These are phyloP conservation scores for Aureobasidium mangrovei DNA, from an alignment of 2,329 filamentous ascomycete genomes.

Conservation along the genomic window DNA sequence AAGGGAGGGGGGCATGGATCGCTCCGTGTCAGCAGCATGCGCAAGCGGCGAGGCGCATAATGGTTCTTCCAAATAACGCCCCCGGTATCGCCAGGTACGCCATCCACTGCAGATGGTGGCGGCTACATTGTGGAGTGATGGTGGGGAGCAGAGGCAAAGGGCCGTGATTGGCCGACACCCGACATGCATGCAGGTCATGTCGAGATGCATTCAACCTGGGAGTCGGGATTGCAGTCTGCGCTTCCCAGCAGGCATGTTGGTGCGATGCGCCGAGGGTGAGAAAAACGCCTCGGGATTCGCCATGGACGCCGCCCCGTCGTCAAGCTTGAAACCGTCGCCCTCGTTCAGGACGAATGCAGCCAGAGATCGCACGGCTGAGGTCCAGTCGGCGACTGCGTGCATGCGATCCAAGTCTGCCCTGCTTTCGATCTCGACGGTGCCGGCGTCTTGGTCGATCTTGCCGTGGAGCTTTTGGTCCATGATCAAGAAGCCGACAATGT, in stretches of 20 bases:
- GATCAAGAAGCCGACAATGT: conserved; percentile 92
- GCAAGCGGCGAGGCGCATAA: conserved; percentile 12
- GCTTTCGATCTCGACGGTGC: conserved; percentile 72
- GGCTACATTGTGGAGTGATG: conserved; percentile 4
- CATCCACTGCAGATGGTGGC: conserved; percentile 11
- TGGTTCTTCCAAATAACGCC: conserved; percentile 12
- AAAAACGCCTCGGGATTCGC: conserved; percentile 12
- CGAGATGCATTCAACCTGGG: conserved; percentile 19
- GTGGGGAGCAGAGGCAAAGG: conserved; percentile 5
- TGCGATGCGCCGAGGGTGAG: conserved; percentile 11
- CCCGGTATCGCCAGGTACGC: conserved; percentile 13
- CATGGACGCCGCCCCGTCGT: conserved; percentile 27
- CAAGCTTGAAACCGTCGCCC: conserved; percentile 58
- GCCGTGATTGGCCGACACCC: conserved; percentile 12
- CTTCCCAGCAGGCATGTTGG: conserved; percentile 21
- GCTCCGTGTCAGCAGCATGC: conserved; percentile 13
- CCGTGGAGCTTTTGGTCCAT: conserved; percentile 80
- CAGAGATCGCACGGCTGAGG: conserved; percentile 57
- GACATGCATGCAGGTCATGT: conserved; percentile 13
- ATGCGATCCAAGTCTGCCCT: conserved; percentile 66
- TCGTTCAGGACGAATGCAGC: conserved; percentile 68
- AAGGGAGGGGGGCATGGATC: conserved; percentile 9
- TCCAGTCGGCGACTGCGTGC: conserved; percentile 64
- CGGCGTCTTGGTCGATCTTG: conserved; percentile 80
- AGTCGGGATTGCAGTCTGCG: conserved; percentile 22